Evolutionary conservation across 495 filamentous ascomycete species (phyloP), one percentile per base, ranked within the genome.

Genomic region (Hypoxylon crocopeplum): DNA sequence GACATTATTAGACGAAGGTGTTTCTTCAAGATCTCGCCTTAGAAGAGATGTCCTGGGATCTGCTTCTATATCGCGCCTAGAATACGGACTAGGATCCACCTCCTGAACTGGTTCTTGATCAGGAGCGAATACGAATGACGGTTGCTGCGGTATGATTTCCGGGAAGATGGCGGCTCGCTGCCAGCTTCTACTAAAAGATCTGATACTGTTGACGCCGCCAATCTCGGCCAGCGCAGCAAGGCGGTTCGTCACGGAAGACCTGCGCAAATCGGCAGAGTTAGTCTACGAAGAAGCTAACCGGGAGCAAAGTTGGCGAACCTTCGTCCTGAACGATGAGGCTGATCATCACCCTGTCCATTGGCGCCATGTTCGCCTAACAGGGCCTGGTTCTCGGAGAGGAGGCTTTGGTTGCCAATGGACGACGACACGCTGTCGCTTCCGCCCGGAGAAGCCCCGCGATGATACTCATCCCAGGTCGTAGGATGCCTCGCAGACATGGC

Each of bases 171-270:
- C 92, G 27, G 94, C 94, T 66, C 94, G 85, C 67, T 91, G 91
- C 92, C 93, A 98, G 61, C 90, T 95, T 38, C 90, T 85, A 40
- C 94, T 89, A 70, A 98, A 98, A 66, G 93, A 97, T 62, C 95
- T 87, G 63, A 98, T 86, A 68, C 89, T 94, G 71, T 98, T 98
- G 42, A 91, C 88, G 22, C 94, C 94, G 33, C 94, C 94, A 10
- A 87, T 89, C 46, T 95, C 86, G 56, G 88, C 80, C 19, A 97
- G 59, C 36, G 82, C 77, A 36, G 82, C 75, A 29, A 93, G 72
- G 29, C 88, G 84, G 67, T 89, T 78, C 34, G 90, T 90, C 62
- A 94, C 79, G 13, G 93, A 96, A 2, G 89, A 89, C 66, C 84
- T 85, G 57, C 5, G 13, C 17, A 24, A 21, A 30, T 33, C 2